Evolutionary conservation across 495 filamentous ascomycete species (phyloP), one percentile per base, ranked within the genome.

Genomic region (Hypoxylon lenormandii): DNA sequence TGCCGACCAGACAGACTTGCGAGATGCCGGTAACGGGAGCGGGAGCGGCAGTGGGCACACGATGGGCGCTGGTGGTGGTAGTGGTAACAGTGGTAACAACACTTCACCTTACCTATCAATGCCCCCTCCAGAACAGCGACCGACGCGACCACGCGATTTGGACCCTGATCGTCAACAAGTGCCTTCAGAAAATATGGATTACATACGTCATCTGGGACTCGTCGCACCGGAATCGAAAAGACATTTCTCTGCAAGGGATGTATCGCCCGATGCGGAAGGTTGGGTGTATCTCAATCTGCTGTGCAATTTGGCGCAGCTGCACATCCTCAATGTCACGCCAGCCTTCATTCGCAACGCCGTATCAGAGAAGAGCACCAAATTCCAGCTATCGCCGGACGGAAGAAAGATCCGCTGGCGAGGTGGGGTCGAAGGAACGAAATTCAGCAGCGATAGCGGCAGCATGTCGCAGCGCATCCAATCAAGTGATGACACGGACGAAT

Each of bases 281-380:
- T 94, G 91, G 91, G 85, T 94, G 11, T 93, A 91, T 70, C 83
- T 94, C n/a, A 93, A 93, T 68, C 79, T 94, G 15, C 82, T 94
- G 26, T 88, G 85, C 74, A 92, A 91, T 77, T 86, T 94, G 80
- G 91, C 91, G 1, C 91, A 94, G 76, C 80, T 94, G 18, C 90
- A 92, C 72, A 91, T 90, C 1, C 80, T 92, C 59, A 92, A 89
- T 69, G 90, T 94, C 21, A 92, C 91, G 0, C 80, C 86, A 1
- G 86, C 88, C 26, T 92, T 91, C 66, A 87, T 94, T 57, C 83
- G 88, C 64, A 82, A 84, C 40, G 90, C 91, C 12, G 81, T 94
- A 11, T 73, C 76, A 10, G 85, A 89, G 46, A 83, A 83, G 69
- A 92, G 91, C 74, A 75, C 80, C 21, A 90, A 87, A 69, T 85